Conservation (phyloP, 2,329 filamentous ascomycete genomes). For the Cordyceps farinosa region DNA sequence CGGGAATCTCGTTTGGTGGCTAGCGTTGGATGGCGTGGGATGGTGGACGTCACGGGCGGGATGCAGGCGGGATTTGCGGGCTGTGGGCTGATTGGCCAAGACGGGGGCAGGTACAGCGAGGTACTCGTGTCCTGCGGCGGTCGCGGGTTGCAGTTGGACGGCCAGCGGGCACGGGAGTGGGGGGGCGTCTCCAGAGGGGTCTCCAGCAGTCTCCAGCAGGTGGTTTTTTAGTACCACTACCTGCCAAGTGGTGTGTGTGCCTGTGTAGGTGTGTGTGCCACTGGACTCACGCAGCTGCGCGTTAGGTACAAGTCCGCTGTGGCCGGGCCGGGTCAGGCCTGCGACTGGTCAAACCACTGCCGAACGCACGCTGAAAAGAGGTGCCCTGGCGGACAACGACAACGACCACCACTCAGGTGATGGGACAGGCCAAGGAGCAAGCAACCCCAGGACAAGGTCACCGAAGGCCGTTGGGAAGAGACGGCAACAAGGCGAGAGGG, state of each 20-base stretch:
- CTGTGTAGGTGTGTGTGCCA: no score
- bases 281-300: background rate
- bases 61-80: slow-evolving; percentile 7
- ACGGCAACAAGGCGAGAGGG: background rate
- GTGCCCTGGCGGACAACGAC: no score
- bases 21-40: background rate
- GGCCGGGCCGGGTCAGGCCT: slow-evolving; percentile 1
- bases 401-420: background rate
- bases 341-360: background rate
- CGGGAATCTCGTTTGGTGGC: slow-evolving; percentile 4
- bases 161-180: background rate
- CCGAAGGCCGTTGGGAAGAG: background rate
- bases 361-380: no score
- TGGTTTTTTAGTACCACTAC: background rate
- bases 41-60: slow-evolving; percentile 14
- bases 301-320: slow-evolving; percentile 4
- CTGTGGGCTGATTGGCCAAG: background rate
- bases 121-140: background rate
- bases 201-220: no score
- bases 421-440: background rate
- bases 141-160: background rate
- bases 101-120: background rate
- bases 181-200: no score
- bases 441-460: background rate
- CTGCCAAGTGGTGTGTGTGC: no score